Evolutionary conservation across 148 eudicot species (phyloP), one percentile per base, ranked within the genome.

Genomic region (Fagopyrum esculentum): DNA sequence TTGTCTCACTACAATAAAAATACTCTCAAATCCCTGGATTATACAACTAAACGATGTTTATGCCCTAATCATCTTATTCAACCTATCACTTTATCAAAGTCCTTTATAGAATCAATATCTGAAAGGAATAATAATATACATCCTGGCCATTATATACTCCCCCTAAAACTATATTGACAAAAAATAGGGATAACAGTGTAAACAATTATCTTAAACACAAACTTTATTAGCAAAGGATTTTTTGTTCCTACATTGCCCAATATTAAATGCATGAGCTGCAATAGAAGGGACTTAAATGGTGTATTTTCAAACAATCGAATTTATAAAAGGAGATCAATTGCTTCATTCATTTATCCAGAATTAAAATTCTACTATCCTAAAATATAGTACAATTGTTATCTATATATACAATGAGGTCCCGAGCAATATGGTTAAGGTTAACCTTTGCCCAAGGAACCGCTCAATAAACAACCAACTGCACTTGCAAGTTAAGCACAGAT

Each of bases 21-120:
- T 15, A 66, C 71, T 66, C 68, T 61, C 68, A n/a, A 8, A 61
- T 66, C 47, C 71, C 71, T 40, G 30, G 46, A 40, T 35, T 66
- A 66, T 43, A 66, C 71, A 1, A 66, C 6, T 40, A 13, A 40
- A 12, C 45, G 3, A 66, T 10, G 6, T 30, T 15, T 12, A 4
- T 5, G 71, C n/a, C 46, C 71, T 66, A 40, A 64, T 5, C 19
- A 66, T 66, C 19, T 1, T 66, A 66, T 12, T 40, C 19, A 59
- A 59, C 61, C 17, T 56, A 56, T 5, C 6, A 15, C 0, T 63
- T 45, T 35, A 63, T 30, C 13, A 35, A 5, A 63, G 69, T 11
- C 29, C 4, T 35, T 63, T 63, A 11, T 63, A 30, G 26, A 30
- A 22, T n/a, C 11, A 22, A 63, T 30, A 30, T 63, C 35, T 11